Conservation (phyloP, 129 eudicot species). For the Solidago caesia region DNA sequence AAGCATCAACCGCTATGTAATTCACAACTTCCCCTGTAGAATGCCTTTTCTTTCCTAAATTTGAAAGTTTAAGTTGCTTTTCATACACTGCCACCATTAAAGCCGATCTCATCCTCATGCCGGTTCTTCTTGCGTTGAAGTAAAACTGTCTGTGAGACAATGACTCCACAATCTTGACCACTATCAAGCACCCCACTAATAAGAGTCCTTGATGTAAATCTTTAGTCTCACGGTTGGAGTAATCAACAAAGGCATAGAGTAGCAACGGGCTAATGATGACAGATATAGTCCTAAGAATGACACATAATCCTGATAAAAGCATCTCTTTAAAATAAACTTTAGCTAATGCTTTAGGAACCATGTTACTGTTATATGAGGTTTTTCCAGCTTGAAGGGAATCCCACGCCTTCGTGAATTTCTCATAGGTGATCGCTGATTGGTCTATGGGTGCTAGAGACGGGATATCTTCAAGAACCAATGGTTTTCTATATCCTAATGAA, state of each 20-base stretch:
- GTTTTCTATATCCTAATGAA: constrained; percentile 33
- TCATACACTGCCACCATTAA: constrained; percentile 58
- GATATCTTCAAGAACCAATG: constrained; percentile 41
- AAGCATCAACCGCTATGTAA: constrained; percentile 65
- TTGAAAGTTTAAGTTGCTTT: constrained; percentile 62
- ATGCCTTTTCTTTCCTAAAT: constrained; percentile 47
- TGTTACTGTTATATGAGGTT: constrained; percentile 13
- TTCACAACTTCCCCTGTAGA: constrained; percentile 66
- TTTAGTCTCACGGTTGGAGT: constrained; percentile 25
- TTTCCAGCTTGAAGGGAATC: constrained; percentile 19
- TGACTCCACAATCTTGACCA: constrained; percentile 55
- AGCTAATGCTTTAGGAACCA: constrained; percentile 31
- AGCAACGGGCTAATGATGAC: constrained; percentile 39
- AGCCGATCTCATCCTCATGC: constrained; percentile 71
- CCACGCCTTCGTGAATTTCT: constrained; percentile 38
- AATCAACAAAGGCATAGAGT: constrained; percentile 44
- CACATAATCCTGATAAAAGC: constrained; percentile 30
- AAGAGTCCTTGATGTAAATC: constrained; percentile 33
- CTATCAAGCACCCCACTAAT: constrained; percentile 48
- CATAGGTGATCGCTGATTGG: constrained; percentile 37
- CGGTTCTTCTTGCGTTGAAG: constrained; percentile 46
- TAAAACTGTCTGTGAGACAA: constrained; percentile 53
- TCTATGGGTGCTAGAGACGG: constrained; percentile 44
- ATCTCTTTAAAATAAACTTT: constrained; percentile 41
- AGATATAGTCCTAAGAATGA: constrained; percentile 35